phyloP scores from a whole-genome alignment of 805 yeast genomes.

The Pichia cephalocereana region DNA sequence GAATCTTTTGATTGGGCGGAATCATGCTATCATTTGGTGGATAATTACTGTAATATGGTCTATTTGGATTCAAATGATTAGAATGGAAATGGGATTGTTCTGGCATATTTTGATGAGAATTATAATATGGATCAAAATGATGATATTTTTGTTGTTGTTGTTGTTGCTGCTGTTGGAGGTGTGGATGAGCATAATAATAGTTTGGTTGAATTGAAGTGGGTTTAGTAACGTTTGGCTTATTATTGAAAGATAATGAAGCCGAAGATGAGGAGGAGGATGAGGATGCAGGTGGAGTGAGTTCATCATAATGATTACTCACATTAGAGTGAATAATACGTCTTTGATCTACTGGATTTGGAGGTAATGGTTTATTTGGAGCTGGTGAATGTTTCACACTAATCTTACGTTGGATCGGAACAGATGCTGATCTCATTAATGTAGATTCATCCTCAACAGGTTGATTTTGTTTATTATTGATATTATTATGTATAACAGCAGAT shows the following conservation, averaged over 20 bases:
- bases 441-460: background rate
- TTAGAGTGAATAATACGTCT: background rate
- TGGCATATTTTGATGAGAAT: background rate
- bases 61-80: background rate
- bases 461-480: background rate
- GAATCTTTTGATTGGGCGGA: background rate
- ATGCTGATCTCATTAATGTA: constrained; percentile 8
- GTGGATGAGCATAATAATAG: background rate
- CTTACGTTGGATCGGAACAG: constrained; percentile 5
- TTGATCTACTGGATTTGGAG: constrained; percentile 1
- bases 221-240: background rate
- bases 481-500: background rate
- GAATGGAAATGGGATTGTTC: background rate
- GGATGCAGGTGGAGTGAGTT: background rate
- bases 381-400: constrained; percentile 2
- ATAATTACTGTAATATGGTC: background rate
- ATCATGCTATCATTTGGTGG: background rate
- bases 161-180: background rate
- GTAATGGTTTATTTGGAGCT: constrained; percentile 3
- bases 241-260: background rate
- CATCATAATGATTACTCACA: background rate
- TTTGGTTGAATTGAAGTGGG: background rate
- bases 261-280: background rate
- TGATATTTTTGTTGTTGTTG: background rate
- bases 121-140: background rate